Evolutionary conservation across 1,284 basidiomycete genomes (phyloP).

Genomic region (Coniferiporia weirii): DNA sequence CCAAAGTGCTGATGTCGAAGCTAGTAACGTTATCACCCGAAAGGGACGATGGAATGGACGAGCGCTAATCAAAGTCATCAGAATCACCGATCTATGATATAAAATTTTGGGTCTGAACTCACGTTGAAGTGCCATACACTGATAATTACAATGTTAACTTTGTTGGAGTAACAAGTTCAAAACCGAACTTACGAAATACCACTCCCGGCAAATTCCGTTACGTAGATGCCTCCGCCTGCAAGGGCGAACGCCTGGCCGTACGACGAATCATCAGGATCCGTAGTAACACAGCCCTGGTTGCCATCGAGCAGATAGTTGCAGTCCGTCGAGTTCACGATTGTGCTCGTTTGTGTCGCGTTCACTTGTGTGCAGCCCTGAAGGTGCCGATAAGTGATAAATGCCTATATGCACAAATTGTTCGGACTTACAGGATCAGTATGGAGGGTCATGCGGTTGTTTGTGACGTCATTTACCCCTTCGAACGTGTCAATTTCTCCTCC

Average conservation of each 20-base stretch:
- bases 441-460: constrained; percentile 61
- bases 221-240: constrained; percentile 65
- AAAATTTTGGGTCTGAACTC: constrained; percentile 21
- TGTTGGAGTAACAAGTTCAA: background rate
- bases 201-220: constrained; percentile 60
- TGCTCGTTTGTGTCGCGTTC: constrained; percentile 45
- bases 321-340: constrained; percentile 52
- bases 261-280: constrained; percentile 45
- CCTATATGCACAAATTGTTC: background rate
- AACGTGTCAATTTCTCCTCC: constrained; percentile 77
- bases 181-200: constrained; percentile 53
- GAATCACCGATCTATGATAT: constrained; percentile 5
- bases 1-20: constrained; percentile 61
- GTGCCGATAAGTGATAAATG: background rate
- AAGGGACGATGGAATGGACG: constrained; percentile 51
- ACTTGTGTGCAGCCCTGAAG: constrained; percentile 49
- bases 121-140: constrained; percentile 73
- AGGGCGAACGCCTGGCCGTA: constrained; percentile 64
- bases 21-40: constrained; percentile 43
- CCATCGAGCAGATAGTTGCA: constrained; percentile 49
- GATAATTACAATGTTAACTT: background rate
- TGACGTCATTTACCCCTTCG: constrained; percentile 65
- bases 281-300: constrained; percentile 60
- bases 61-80: constrained; percentile 33
- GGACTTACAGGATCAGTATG: constrained; percentile 47